These are phyloP conservation scores for Eruca vesicaria DNA, from an alignment of 441 rosid species.

Conservation along the genomic window DNA sequence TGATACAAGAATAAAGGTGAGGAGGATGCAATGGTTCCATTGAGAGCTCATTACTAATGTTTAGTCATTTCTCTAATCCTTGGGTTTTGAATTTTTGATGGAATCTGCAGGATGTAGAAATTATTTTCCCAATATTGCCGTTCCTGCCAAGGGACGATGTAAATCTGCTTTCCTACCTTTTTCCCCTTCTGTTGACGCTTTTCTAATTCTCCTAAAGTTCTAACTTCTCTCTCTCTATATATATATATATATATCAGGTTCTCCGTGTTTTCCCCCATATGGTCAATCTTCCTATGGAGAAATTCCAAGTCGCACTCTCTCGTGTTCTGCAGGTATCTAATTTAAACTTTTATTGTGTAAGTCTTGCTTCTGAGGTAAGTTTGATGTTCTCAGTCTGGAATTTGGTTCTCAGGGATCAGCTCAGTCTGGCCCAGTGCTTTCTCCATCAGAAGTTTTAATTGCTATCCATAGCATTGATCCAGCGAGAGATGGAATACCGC, in stretches of 20 bases:
- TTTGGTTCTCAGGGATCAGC: constrained; percentile 65
- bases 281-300: constrained; percentile 83
- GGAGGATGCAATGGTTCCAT: constrained; percentile 9
- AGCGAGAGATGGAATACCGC: constrained; percentile 84
- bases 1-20: constrained; percentile 93
- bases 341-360: not conserved
- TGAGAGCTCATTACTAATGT: constrained; percentile 28
- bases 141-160: constrained; percentile 93
- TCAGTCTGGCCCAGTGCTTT: constrained; percentile 64
- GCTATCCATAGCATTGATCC: constrained; percentile 97
- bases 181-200: not conserved
- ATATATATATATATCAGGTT: constrained; percentile 53
- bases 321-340: constrained; percentile 75
- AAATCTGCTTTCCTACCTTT: constrained; percentile 1
- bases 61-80: constrained; percentile 4
- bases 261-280: constrained; percentile 65
- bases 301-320: constrained; percentile 80
- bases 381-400: constrained; percentile 21
- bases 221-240: not conserved
- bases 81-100: constrained; percentile 17
- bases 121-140: constrained; percentile 84
- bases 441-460: constrained; percentile 86
- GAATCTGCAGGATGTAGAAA: constrained; percentile 84
- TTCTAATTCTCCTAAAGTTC: constrained; percentile 4
- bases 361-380: constrained; percentile 7